phyloP scores from a whole-genome alignment of 768 basidiomycete species.

The Coprinellus micaceus region DNA sequence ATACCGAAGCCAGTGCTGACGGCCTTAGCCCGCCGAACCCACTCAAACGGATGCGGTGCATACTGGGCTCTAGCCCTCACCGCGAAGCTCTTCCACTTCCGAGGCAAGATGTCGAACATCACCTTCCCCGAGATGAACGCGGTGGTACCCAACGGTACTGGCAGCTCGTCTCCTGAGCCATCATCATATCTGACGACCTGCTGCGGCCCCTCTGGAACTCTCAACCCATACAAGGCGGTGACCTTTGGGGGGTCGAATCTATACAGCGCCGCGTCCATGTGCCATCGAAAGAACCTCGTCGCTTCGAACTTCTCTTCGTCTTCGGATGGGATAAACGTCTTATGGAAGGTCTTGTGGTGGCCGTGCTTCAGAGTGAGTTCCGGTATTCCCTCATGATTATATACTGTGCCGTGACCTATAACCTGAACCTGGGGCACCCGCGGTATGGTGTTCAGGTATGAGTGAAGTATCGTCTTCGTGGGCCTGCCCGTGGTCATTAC shows the following conservation, averaged over 20 bases:
- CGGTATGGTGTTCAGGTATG: constrained; percentile 88
- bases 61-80: constrained; percentile 74
- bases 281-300: constrained; percentile 91
- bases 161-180: constrained; percentile 78
- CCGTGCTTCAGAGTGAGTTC: constrained; percentile 82
- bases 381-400: constrained; percentile 76
- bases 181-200: constrained; percentile 81
- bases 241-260: constrained; percentile 75
- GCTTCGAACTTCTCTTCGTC: constrained; percentile 66
- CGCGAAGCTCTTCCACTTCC: constrained; percentile 72
- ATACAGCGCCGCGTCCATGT: constrained; percentile 86
- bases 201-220: constrained; percentile 58
- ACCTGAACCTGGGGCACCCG: constrained; percentile 87
- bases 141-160: constrained; percentile 83
- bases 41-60: constrained; percentile 84
- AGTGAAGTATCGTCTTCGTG: constrained; percentile 79
- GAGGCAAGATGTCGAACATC: constrained; percentile 79
- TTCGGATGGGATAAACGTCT: constrained; percentile 65
- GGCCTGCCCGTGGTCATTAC: constrained; percentile 76
- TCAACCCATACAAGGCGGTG: constrained; percentile 80
- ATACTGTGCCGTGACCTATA: constrained; percentile 83
- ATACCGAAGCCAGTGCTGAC: constrained; percentile 80
- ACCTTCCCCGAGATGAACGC: constrained; percentile 78
- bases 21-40: constrained; percentile 80
- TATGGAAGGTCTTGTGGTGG: constrained; percentile 84